A percentile compares a stretch with the other conserved stretches of the same genome.
phyloP scores from a whole-genome alignment of 192 early-diverging fungal genomes.

The Lobulomyces angularis region DNA sequence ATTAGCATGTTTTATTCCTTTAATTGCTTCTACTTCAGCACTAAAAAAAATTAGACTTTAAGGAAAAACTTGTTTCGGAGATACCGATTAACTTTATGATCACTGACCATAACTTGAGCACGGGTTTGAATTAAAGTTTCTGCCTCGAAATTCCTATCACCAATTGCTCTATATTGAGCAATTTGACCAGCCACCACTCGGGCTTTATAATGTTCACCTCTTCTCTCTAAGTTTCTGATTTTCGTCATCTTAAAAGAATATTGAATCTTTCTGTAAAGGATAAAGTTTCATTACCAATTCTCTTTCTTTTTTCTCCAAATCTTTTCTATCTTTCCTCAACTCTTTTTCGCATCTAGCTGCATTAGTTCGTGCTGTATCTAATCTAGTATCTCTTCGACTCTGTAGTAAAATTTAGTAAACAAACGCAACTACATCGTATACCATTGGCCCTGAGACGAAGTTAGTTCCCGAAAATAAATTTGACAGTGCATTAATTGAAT shows the following conservation, averaged over 20 bases:
- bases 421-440: too few species aligned
- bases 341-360: slow-evolving; percentile 20
- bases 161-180: slow-evolving; percentile 16
- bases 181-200: slow-evolving; percentile 25
- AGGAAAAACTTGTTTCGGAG: too few species aligned
- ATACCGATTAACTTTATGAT: slow-evolving; percentile 29
- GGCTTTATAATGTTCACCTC: slow-evolving; percentile 33
- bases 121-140: slow-evolving; percentile 23
- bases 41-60: too few species aligned
- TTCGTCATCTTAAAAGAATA: slow-evolving; percentile 19
- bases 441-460: too few species aligned
- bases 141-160: slow-evolving; percentile 27
- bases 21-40: slow-evolving; percentile 31
- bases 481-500: too few species aligned
- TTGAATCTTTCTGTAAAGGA: neutral
- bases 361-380: slow-evolving; percentile 21
- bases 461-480: too few species aligned
- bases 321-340: slow-evolving; percentile 20
- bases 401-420: slow-evolving; percentile 1
- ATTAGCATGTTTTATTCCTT: slow-evolving; percentile 26
- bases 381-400: slow-evolving; percentile 13
- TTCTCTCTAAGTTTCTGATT: slow-evolving; percentile 11
- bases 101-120: slow-evolving; percentile 25
- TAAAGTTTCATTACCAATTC: slow-evolving; percentile 13
- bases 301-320: slow-evolving; percentile 29